Conservation (phyloP, 1,139 yeast species). For the Pneumocystis jirovecii region DNA sequence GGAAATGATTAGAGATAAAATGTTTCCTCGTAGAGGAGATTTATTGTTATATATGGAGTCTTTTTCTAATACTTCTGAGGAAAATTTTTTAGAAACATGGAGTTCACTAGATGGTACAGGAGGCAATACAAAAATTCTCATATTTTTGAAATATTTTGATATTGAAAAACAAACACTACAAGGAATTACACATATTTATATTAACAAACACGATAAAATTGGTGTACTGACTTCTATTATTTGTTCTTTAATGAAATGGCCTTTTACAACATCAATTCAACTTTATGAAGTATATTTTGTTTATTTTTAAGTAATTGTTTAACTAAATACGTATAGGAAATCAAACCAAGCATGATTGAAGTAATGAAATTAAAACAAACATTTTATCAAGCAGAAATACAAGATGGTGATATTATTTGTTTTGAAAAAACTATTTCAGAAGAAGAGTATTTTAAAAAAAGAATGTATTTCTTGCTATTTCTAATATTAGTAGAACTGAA, state of each 20-base stretch:
- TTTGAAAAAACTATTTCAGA: slow-evolving; percentile 31
- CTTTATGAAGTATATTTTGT: slow-evolving; percentile 33
- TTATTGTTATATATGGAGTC: slow-evolving; percentile 39
- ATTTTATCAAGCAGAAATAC: slow-evolving; percentile 50
- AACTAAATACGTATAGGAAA: slow-evolving; percentile 28
- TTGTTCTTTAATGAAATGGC: slow-evolving; percentile 34
- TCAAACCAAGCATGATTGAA: slow-evolving; percentile 49
- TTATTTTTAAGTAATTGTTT: not conserved
- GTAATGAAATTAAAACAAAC: slow-evolving; percentile 31
- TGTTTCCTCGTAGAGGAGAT: slow-evolving; percentile 20
- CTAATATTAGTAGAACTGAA: not conserved
- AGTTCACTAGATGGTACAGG: slow-evolving; percentile 17
- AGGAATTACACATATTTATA: slow-evolving; percentile 52
- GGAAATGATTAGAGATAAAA: slow-evolving; percentile 33
- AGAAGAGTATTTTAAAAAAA: slow-evolving; percentile 14
- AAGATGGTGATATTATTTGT: slow-evolving; percentile 65
- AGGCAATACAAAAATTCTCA: slow-evolving; percentile 29
- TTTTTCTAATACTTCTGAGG: slow-evolving; percentile 13
- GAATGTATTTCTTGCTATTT: slow-evolving; percentile 19
- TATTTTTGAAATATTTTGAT: slow-evolving; percentile 64
- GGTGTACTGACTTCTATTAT: slow-evolving; percentile 33
- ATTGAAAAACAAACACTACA: slow-evolving; percentile 35
- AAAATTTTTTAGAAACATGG: slow-evolving; percentile 6
- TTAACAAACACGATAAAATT: slow-evolving; percentile 37
- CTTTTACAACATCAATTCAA: slow-evolving; percentile 28